These are phyloP conservation scores for Phlyctochytrium arcticum DNA, from an alignment of 192 early-diverging fungal species.

Conservation along the genomic window DNA sequence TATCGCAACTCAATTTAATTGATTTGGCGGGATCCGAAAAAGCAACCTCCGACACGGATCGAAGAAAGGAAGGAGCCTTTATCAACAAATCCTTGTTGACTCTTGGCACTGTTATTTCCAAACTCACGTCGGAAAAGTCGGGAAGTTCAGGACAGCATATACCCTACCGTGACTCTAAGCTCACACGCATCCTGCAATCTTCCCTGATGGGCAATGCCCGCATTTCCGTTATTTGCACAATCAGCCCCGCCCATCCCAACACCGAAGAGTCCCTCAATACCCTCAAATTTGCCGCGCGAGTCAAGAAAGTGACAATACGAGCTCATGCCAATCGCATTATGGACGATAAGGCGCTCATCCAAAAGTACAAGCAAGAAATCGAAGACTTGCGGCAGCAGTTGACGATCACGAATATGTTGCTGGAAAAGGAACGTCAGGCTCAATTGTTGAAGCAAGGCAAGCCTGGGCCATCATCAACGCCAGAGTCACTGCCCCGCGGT, in stretches of 20 bases:
- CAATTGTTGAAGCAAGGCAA: slow-evolving; percentile 8
- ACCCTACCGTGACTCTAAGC: slow-evolving; percentile 94
- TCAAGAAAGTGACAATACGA: slow-evolving; percentile 81
- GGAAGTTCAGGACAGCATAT: slow-evolving; percentile 54
- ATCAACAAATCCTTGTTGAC: slow-evolving; percentile 92
- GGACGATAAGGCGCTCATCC: slow-evolving; percentile 80
- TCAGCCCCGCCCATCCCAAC: slow-evolving; percentile 69
- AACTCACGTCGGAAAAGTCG: slow-evolving; percentile 68
- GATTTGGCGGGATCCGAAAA: slow-evolving; percentile 97
- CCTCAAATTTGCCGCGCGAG: slow-evolving; percentile 89
- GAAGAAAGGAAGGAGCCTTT: slow-evolving; percentile 93
- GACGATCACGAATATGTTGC: slow-evolving; percentile 48
- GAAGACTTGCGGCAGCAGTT: slow-evolving; percentile 66
- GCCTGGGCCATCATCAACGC: too few species aligned
- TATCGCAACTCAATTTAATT: slow-evolving; percentile 69
- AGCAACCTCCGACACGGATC: slow-evolving; percentile 73
- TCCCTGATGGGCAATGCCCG: slow-evolving; percentile 88
- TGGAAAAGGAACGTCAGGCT: slow-evolving; percentile 43
- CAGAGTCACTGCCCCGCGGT: too few species aligned
- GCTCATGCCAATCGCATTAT: slow-evolving; percentile 76
- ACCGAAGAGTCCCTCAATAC: slow-evolving; percentile 88
- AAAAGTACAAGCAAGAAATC: slow-evolving; percentile 81
- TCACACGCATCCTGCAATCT: slow-evolving; percentile 90
- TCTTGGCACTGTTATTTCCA: slow-evolving; percentile 88
- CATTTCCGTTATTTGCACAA: slow-evolving; percentile 89